Evolutionary conservation across 768 basidiomycete genomes (phyloP).

Genomic region (Exidia glandulosa): DNA sequence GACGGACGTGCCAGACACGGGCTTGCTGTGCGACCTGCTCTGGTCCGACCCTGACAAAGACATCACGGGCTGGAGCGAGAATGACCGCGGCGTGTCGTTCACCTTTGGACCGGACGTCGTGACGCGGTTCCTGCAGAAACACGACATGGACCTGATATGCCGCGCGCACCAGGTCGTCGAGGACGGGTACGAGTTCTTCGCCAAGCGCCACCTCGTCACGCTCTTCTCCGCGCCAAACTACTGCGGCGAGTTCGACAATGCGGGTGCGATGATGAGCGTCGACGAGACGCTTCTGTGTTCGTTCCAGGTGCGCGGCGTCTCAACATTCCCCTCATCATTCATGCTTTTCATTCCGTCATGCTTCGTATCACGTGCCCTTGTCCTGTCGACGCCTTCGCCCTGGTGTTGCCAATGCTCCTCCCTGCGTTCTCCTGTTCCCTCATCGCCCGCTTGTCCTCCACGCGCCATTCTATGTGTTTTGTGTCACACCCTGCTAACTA

Average conservation of each 20-base stretch:
- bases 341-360: neutral
- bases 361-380: neutral
- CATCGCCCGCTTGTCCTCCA: too few relatives aligned
- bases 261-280: conserved; percentile 99
- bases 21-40: conserved; percentile 87
- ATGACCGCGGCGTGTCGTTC: conserved; percentile 97
- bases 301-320: conserved; percentile 64
- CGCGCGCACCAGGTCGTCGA: conserved; percentile 98
- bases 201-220: conserved; percentile 93
- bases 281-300: conserved; percentile 95
- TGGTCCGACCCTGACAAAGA: conserved; percentile 99
- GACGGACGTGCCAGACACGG: conserved; percentile 97
- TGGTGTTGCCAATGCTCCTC: too few relatives aligned
- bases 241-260: conserved; percentile 96
- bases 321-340: neutral
- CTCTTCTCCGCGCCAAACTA: conserved; percentile 95
- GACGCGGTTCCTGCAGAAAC: conserved; percentile 95
- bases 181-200: conserved; percentile 98
- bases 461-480: neutral
- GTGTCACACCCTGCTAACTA: too few relatives aligned
- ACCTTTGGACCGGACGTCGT: conserved; percentile 99
- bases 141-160: conserved; percentile 99
- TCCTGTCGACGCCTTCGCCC: too few relatives aligned
- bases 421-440: too few relatives aligned
- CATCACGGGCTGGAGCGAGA: conserved; percentile 99